Conservation (phyloP, 129 eudicot genomes). For the Sambucus nigra region DNA sequence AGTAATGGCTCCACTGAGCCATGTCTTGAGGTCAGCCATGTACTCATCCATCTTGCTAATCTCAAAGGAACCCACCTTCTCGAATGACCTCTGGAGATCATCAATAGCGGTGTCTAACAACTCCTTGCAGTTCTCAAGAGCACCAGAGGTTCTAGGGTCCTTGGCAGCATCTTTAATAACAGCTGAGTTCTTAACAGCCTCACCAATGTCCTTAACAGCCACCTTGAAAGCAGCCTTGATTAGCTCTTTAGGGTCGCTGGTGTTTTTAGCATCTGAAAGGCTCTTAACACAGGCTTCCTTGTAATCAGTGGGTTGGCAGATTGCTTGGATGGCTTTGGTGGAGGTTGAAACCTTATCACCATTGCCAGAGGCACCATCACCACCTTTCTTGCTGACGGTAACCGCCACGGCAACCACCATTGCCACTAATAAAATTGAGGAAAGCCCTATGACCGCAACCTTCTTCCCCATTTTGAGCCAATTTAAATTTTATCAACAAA, state of each 20-base stretch:
- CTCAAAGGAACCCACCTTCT: conserved; percentile 26
- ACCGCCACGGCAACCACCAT: conserved; percentile 38
- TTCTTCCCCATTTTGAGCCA: conserved; percentile 19
- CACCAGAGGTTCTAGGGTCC: conserved; percentile 32
- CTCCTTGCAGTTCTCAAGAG: conserved; percentile 40
- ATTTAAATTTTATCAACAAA: too few species aligned
- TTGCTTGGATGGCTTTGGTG: conserved; percentile 35
- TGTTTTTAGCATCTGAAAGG: conserved; percentile 24
- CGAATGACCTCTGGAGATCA: conserved; percentile 45
- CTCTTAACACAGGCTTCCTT: conserved; percentile 35
- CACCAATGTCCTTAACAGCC: conserved; percentile 20
- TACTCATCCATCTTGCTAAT: conserved; percentile 14
- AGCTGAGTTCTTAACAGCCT: conserved; percentile 27
- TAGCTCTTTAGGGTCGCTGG: conserved; percentile 44
- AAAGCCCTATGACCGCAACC: conserved; percentile 22
- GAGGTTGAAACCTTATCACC: conserved; percentile 10
- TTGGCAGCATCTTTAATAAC: conserved; percentile 27
- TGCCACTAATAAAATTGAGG: conserved; percentile 49
- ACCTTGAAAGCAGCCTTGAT: conserved; percentile 31
- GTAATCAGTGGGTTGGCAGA: conserved; percentile 59
- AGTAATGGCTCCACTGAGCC: conserved; percentile 66
- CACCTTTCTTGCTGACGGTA: conserved; percentile 8
- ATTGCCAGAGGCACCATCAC: background rate
- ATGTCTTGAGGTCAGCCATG: conserved; percentile 34
- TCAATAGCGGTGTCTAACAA: conserved; percentile 36